phyloP scores from a whole-genome alignment of 495 filamentous ascomycete genomes.

The Xylona heveae region DNA sequence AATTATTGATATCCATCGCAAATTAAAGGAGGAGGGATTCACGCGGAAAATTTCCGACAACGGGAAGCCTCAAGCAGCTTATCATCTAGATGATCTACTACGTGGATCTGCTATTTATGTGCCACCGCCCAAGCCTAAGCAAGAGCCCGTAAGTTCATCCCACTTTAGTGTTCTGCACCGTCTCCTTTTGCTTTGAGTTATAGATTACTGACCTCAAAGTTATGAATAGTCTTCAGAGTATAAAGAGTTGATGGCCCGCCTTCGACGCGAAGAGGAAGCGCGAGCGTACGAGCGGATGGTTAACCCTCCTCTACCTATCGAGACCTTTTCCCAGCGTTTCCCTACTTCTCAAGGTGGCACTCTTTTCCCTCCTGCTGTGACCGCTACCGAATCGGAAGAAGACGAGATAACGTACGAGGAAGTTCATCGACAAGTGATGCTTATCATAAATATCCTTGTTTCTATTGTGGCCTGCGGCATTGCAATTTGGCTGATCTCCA shows the following conservation, averaged over 20 bases:
- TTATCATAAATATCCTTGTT: slow-evolving; percentile 54
- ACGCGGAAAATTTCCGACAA: too few relatives aligned
- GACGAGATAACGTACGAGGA: slow-evolving; percentile 28
- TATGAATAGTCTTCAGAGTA: slow-evolving; percentile 52
- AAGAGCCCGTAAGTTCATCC: slow-evolving; percentile 41
- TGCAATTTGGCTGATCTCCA: slow-evolving; percentile 51
- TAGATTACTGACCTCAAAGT: too few relatives aligned
- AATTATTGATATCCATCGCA: slow-evolving; percentile 42
- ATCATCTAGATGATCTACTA: slow-evolving; percentile 41
- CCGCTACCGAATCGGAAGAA: slow-evolving; percentile 8
- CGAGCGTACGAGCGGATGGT: slow-evolving; percentile 60
- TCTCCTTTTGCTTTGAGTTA: slow-evolving; percentile 10
- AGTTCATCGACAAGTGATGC: slow-evolving; percentile 50
- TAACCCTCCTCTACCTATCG: slow-evolving; percentile 28
- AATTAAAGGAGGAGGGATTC: slow-evolving; percentile 19
- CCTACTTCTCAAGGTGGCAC: too few relatives aligned
- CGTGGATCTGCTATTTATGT: slow-evolving; percentile 52
- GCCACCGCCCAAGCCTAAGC: slow-evolving; percentile 46
- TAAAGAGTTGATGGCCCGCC: slow-evolving; percentile 67
- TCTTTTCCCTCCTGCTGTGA: too few relatives aligned
- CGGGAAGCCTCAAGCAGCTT: slow-evolving; percentile 5
- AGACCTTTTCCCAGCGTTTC: slow-evolving; percentile 37
- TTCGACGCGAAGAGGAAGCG: slow-evolving; percentile 60
- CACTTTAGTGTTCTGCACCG: slow-evolving; percentile 1
- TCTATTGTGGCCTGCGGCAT: slow-evolving; percentile 48